Base-by-base conservation (phyloP, 176 grass and related monocot species). In the Alloteropsis semialata region DNA sequence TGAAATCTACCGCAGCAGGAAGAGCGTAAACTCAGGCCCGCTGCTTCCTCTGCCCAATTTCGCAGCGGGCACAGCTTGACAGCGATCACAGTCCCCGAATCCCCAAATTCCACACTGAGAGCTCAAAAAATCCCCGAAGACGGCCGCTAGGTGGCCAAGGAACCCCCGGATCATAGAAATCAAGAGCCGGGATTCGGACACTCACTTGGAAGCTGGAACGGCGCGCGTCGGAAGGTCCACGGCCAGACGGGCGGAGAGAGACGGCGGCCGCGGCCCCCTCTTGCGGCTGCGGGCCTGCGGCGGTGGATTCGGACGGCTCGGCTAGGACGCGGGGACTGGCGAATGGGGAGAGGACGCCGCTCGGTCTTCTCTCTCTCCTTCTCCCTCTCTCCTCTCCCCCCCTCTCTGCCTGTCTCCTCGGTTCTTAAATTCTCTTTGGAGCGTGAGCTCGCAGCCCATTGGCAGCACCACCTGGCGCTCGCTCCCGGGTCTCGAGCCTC, bases 381-480 rank as follows among this genome's bases (percentile, higher is more conserved):
- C 19, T 32, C 17, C 4, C n/a, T 68, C 74, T 24, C 24, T 16
- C 60, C 38, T 70, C 21, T 21, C 28, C 46, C 1, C 1, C 24
- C 2, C 38, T 2, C 45, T 14, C 58, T 32, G 69, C 61, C 78
- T 48, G 18, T 29, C 72, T 71, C 49, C 54, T 34, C 75, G 74
- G 34, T 82, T 85, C 65, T 90, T 86, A 86, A 89, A 81, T 89
- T 85, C 77, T 82, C n/a, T 58, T 65, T 0, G 78, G 78, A 65
- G 88, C 65, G 13, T 41, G 72, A 66, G 83, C 78, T 63, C 45
- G 83, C 56, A 0, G 82, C 65, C 88, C 44, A 90, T 90, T 90
- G 88, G 83, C 70, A 45, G 65, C 5, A 42, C 17, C 30, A 69
- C 78, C 64, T 46, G 72, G 63, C 72, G 64, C 62, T 27, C 17